Base-by-base conservation (phyloP, 495 filamentous ascomycete species). In the Tuber aestivum region DNA sequence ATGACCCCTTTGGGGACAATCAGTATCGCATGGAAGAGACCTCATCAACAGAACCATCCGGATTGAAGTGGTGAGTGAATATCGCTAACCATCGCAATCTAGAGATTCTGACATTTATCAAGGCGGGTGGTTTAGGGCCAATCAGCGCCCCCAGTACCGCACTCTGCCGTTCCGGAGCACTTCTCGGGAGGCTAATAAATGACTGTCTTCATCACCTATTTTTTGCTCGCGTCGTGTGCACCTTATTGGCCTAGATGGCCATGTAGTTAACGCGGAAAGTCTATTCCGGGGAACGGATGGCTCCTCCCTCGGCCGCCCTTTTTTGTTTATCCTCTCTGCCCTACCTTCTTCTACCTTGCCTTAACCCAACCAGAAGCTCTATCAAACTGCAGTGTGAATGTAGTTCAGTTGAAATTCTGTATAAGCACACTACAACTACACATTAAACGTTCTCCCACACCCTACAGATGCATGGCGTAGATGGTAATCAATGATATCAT, bases 1-100 rank as follows among this genome's bases (percentile, higher is more conserved):
- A 92, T 82, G 88, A 93, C 84, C 92, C 92, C 1, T 94, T 94
- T 83, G 78, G 78, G 27, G 78, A 79, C 40, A 79, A 79, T 20
- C 76, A 79, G 48, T 79, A 79, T 38, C 72, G 78, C 35, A 79
- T 79, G 14, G 73, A 41, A 10, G 78, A 79, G 69, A 70, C 70
- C n/a, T 69, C 78, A 72, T 70, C 70, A 37, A 70, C 65, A 41
- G 77, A 79, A 20, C 71, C 75, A n/a, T 61, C 69, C 35, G 78
- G 72, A 37, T 38, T 68, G 23, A 72, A 70, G 69, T 75, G 73
- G 70, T 79, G 56, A 21, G 69, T 70, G 70, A 70, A 35, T 0
- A 35, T 65, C 44, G n/a, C 35, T 20, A 27, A 14, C 32, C 41
- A 56, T 32, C 50, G 32, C 20, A 23, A 37, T 20, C 0, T 35